Conservation (phyloP, 495 filamentous ascomycete species). For the Amphirosellinia nigrospora region DNA sequence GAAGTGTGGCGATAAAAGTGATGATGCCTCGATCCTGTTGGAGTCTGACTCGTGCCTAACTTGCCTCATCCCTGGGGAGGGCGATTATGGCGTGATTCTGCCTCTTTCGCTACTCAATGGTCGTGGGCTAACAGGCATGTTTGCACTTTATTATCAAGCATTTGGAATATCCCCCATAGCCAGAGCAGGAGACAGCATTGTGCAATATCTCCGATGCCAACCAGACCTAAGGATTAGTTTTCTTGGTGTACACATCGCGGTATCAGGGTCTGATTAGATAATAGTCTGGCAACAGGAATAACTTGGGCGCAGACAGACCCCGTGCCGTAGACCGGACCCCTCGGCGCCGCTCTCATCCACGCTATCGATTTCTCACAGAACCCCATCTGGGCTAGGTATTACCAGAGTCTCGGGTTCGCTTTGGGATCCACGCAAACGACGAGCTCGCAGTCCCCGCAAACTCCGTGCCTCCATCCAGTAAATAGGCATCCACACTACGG, state of each 20-base stretch:
- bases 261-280: background rate
- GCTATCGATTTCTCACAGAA: background rate
- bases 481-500: background rate
- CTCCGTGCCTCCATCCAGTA: background rate
- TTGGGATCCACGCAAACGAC: background rate
- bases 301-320: background rate
- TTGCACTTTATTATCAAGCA: background rate
- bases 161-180: background rate
- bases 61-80: slow-evolving; percentile 4
- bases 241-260: background rate
- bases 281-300: background rate
- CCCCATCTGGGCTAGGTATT: background rate
- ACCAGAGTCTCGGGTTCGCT: slow-evolving; percentile 10
- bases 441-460: background rate
- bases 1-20: background rate
- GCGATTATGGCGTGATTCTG: slow-evolving; percentile 2
- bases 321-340: background rate
- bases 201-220: background rate
- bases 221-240: background rate
- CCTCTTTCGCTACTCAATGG: background rate
- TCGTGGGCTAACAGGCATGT: slow-evolving; percentile 7
- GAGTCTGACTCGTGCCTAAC: background rate
- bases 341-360: slow-evolving; percentile 2
- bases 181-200: background rate
- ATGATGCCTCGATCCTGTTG: background rate